Evolutionary conservation across 2,329 filamentous ascomycete genomes (phyloP).

Genomic region (Chrysoporthe puriensis): DNA sequence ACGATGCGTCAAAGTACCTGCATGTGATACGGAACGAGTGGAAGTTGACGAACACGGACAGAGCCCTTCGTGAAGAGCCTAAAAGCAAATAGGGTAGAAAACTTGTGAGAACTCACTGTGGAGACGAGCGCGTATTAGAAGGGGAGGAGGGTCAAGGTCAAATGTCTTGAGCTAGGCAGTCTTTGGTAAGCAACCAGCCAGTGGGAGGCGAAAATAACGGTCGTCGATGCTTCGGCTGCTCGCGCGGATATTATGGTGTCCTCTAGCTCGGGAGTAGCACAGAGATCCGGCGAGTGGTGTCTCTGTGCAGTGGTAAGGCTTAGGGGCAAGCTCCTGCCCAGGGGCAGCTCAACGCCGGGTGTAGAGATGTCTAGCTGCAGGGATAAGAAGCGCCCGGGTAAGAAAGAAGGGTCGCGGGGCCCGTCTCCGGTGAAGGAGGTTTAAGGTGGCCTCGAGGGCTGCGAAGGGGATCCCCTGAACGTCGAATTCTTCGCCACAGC

Average conservation of each 20-base stretch:
- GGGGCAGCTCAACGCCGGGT: slow-evolving; percentile 1
- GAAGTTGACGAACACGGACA: neutral
- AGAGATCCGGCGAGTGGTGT: slow-evolving; percentile 19
- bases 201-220: slow-evolving; percentile 27
- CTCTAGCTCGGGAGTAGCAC: slow-evolving; percentile 24
- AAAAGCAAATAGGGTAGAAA: slow-evolving; percentile 5
- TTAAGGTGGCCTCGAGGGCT: slow-evolving; percentile 3
- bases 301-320: slow-evolving; percentile 6
- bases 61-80: neutral
- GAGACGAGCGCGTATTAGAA: slow-evolving; percentile 19
- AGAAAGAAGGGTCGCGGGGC: slow-evolving; percentile 7
- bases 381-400: slow-evolving; percentile 11
- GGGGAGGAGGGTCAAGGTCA: slow-evolving; percentile 2
- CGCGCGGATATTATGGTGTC: slow-evolving; percentile 17
- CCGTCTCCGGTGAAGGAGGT: slow-evolving; percentile 7
- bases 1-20: slow-evolving; percentile 11
- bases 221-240: slow-evolving; percentile 22
- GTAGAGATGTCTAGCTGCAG: slow-evolving; percentile 13
- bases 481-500: slow-evolving; percentile 15
- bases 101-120: slow-evolving; percentile 9
- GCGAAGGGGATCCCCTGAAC: slow-evolving; percentile 6
- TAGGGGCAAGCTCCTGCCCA: neutral
- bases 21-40: slow-evolving; percentile 15
- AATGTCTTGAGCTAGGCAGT: slow-evolving; percentile 25
- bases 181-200: slow-evolving; percentile 14